phyloP scores from a whole-genome alignment of 495 filamentous ascomycete genomes.

The Hypomontagnella monticulosa region DNA sequence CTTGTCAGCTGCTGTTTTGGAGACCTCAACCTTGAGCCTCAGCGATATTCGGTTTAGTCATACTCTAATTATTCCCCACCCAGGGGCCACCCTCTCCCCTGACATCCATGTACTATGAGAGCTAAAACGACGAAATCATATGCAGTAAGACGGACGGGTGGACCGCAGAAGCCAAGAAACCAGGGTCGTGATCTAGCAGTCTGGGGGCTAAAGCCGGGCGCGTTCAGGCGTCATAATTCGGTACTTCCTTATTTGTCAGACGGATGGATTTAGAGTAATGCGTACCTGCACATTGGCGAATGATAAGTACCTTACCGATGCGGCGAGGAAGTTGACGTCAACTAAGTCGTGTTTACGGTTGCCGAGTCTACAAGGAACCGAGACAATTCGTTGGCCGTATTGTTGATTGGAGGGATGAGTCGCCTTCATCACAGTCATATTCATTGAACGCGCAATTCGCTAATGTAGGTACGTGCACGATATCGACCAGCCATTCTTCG shows the following conservation, averaged over 20 bases:
- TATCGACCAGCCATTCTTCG: too few species aligned
- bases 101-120: conserved; percentile 1
- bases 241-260: conserved; percentile 28
- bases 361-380: conserved; percentile 27
- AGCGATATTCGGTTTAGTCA: conserved; percentile 27
- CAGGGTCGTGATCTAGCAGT: conserved; percentile 26
- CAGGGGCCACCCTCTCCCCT: conserved; percentile 20
- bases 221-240: conserved; percentile 19
- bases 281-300: background rate
- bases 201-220: conserved; percentile 18
- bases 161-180: conserved; percentile 17
- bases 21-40: conserved; percentile 26
- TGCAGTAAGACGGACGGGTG: conserved; percentile 40
- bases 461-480: too few species aligned
- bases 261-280: conserved; percentile 25
- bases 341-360: conserved; percentile 27
- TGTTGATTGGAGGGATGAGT: conserved; percentile 35
- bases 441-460: conserved; percentile 8
- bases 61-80: conserved; percentile 21
- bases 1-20: conserved; percentile 26
- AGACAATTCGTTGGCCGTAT: conserved; percentile 6
- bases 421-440: conserved; percentile 27
- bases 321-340: conserved; percentile 25
- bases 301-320: background rate
- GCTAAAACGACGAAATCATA: conserved; percentile 3